Base-by-base conservation (phyloP, 2,329 filamentous ascomycete genomes). In the Talaromyces amestolkiae region DNA sequence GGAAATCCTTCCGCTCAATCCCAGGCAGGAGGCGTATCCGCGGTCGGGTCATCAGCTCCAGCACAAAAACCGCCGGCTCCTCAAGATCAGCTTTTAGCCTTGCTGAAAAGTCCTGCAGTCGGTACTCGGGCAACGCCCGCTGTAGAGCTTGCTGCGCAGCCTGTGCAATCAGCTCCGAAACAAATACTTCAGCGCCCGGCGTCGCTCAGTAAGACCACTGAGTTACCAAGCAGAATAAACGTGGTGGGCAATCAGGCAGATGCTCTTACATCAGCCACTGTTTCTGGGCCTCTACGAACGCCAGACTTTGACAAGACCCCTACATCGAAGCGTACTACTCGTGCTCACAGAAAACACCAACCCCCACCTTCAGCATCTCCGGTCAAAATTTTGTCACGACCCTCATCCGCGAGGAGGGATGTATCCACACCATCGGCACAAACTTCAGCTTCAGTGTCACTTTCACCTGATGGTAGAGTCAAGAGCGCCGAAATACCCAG, bases 131-230 rank as follows among this genome's bases (percentile, higher is more conserved):
- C 68, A 59, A 63, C 64, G n/a, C 71, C 72, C 53, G 80, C 79
- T 41, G 81, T 74, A 9, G 82, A 84, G 68, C 69, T 84, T 19
- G 78, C 81, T 43, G 81, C 78, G 19, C 77, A 79, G 19, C 76
- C 80, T n/a, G 75, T 73, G 24, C 77, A 79, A 15, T 74, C 75
- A 6, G 68, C 64, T 24, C 63, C 68, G n/a, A 75, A 72, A 39
- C 74, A 76, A 15, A 76, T 77, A 58, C 70, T 78, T 39, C 75
- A 76, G 62, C 73, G 76, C 33, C 69, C 73, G 17, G 31, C 54
- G 11, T 69, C 58, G 51, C 56, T 45, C 47, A 68, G 47, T 43
- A 69, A 64, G 59, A 47, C 62, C 31, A 60, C 59, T 37, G 70
- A 69, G 47, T 67, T 71, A 54, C 58, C 61, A 35, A 67, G 63